Evolutionary conservation across 495 filamentous ascomycete genomes (phyloP).

Genomic region (Bacidia gigantensis): DNA sequence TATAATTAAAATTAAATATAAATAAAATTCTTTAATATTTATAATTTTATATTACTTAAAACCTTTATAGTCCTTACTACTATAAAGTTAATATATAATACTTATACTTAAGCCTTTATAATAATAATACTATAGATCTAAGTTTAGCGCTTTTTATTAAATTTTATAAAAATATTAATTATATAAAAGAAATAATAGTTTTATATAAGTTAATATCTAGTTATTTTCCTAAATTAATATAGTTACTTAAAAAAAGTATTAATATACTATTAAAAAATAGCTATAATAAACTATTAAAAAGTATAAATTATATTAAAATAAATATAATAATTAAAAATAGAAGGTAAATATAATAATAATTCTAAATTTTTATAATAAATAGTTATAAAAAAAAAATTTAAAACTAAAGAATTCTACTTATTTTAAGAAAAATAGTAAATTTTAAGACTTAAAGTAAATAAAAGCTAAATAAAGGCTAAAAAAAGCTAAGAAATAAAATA

Average conservation of each 20-base stretch:
- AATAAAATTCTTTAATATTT: neutral
- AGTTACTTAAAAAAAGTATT: neutral
- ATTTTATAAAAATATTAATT: neutral
- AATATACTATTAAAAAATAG: neutral
- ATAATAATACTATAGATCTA: too few species aligned
- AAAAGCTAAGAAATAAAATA: too few species aligned
- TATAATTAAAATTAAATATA: conserved; percentile 3
- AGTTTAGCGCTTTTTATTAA: too few species aligned
- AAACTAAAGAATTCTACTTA: neutral
- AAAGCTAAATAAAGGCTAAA: neutral
- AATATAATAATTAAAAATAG: neutral
- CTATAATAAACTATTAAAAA: neutral
- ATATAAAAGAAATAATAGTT: neutral
- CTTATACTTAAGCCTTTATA: neutral
- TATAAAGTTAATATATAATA: neutral
- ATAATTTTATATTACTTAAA: neutral
- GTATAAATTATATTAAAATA: conserved; percentile 7
- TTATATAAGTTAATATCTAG: too few species aligned
- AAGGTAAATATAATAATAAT: conserved; percentile 2
- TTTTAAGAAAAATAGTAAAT: too few species aligned
- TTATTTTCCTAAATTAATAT: neutral
- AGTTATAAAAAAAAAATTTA: neutral
- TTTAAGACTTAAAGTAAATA: conserved; percentile 7
- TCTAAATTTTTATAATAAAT: neutral
- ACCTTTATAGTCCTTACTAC: neutral